Evolutionary conservation across 2,329 filamentous ascomycete species (phyloP).

Genomic region (Botrytis hyacinthi): DNA sequence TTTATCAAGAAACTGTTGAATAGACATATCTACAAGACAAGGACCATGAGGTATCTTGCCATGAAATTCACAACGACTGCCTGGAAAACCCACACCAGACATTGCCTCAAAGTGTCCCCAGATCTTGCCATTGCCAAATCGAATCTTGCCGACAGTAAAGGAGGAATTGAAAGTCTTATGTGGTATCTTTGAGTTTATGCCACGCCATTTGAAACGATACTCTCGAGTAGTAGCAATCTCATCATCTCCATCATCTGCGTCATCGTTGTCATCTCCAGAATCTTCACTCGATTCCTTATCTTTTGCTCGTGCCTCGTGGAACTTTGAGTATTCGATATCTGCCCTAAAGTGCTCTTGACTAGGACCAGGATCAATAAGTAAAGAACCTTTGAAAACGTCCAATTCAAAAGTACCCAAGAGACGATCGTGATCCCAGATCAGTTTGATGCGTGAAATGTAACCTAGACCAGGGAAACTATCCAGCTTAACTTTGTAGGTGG

Average conservation of each 20-base stretch:
- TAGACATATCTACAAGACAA: conserved; percentile 9
- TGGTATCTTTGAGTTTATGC: not conserved
- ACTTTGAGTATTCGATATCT: conserved; percentile 14
- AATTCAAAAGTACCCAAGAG: conserved; percentile 4
- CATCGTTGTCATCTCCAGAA: not conserved
- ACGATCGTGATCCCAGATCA: conserved; percentile 16
- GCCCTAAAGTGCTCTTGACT: conserved; percentile 5
- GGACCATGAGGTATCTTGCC: conserved; percentile 11
- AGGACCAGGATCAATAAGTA: conserved; percentile 10
- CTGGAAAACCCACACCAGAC: not conserved
- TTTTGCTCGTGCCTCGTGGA: conserved; percentile 4
- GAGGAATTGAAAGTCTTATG: not conserved
- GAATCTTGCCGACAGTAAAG: conserved; percentile 5
- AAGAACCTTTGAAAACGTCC: not conserved
- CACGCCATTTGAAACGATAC: conserved; percentile 13
- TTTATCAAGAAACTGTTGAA: conserved; percentile 8
- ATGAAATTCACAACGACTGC: conserved; percentile 6
- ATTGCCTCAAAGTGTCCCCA: conserved; percentile 10
- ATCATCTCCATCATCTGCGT: conserved; percentile 1
- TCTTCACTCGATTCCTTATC: conserved; percentile 7
- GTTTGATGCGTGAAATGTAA: conserved; percentile 1
- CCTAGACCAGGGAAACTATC: not conserved
- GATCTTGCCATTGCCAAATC: conserved; percentile 11
- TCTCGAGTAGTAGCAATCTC: conserved; percentile 6
- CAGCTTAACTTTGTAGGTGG: conserved; percentile 5